These are phyloP conservation scores for Ustilago crameri DNA, from an alignment of 1,284 basidiomycete genomes.

Conservation along the genomic window DNA sequence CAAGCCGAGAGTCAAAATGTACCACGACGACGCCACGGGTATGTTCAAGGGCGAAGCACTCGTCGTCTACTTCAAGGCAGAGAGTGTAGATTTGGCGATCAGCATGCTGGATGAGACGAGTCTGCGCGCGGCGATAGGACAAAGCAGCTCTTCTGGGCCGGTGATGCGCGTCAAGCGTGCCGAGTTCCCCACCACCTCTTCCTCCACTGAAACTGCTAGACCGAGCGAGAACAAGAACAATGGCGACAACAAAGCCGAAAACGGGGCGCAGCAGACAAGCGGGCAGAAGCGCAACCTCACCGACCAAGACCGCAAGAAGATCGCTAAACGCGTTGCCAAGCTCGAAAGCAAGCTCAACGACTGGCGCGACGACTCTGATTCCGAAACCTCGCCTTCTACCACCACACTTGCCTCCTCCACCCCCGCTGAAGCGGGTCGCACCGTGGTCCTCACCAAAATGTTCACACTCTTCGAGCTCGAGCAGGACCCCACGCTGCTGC, in stretches of 20 bases:
- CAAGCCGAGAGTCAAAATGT: slow-evolving; percentile 90
- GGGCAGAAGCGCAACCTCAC: slow-evolving; percentile 22
- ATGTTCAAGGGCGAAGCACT: slow-evolving; percentile 93
- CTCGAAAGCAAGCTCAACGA: slow-evolving; percentile 62
- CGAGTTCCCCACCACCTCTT: slow-evolving; percentile 73
- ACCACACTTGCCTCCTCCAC: neutral
- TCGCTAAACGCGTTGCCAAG: slow-evolving; percentile 51
- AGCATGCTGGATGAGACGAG: slow-evolving; percentile 92
- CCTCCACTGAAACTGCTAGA: neutral
- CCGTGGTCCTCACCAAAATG: slow-evolving; percentile 75
- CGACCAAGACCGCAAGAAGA: slow-evolving; percentile 47
- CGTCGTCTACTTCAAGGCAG: slow-evolving; percentile 97
- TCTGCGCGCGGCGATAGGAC: slow-evolving; percentile 80
- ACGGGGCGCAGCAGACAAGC: neutral
- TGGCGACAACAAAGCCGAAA: neutral
- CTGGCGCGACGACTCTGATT: slow-evolving; percentile 60
- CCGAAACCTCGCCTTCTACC: slow-evolving; percentile 3
- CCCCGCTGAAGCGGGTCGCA: slow-evolving; percentile 14
- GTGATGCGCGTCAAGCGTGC: slow-evolving; percentile 86
- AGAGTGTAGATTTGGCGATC: slow-evolving; percentile 86
- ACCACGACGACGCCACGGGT: slow-evolving; percentile 79
- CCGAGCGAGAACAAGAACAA: neutral
- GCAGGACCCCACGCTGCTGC: slow-evolving; percentile 83
- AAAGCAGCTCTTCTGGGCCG: slow-evolving; percentile 69
- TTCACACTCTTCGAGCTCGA: slow-evolving; percentile 88